Conservation (phyloP, 345 rosid genomes). For the Gossypium sturtianum region DNA sequence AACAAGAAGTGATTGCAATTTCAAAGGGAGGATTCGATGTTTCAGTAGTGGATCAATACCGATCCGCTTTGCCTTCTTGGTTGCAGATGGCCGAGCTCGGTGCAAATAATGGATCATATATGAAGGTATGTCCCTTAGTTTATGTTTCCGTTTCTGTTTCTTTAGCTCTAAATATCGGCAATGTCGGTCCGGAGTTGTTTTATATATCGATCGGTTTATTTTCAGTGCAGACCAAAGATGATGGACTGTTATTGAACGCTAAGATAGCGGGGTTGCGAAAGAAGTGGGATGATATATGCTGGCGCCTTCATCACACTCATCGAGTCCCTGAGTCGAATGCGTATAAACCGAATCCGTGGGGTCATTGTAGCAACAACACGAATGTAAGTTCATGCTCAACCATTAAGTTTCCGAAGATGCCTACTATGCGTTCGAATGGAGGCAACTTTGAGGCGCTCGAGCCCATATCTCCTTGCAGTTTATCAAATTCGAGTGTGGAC, state of each 20-base stretch:
- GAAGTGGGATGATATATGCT: constrained; percentile 43
- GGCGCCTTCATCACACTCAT: constrained; percentile 29
- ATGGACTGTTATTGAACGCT: constrained; percentile 28
- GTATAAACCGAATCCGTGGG: constrained; percentile 20
- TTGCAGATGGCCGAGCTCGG: constrained; percentile 53
- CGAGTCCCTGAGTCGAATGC: constrained; percentile 14
- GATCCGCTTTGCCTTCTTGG: constrained; percentile 62
- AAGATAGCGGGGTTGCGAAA: constrained; percentile 30
- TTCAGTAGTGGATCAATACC: constrained; percentile 57
- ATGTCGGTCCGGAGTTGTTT: background rate
- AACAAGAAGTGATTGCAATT: constrained; percentile 32
- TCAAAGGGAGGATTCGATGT: constrained; percentile 32
- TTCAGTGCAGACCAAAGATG: constrained; percentile 66
- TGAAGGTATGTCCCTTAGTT: constrained; percentile 40
- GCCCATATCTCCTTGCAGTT: constrained; percentile 28
- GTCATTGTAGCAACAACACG: constrained; percentile 12
- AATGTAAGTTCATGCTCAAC: constrained; percentile 20
- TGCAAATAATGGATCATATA: constrained; percentile 28
- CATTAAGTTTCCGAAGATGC: constrained; percentile 20
- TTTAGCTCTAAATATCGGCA: background rate
- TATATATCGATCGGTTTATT: background rate
- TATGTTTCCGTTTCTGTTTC: constrained; percentile 7
- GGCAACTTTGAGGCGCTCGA: constrained; percentile 24
- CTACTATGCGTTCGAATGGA: constrained; percentile 21
- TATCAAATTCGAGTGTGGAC: constrained; percentile 38